Percentiles rank a stretch among this genome's conserved stretches.
Evolutionary conservation across 2,329 filamentous ascomycete species (phyloP).

Genomic region (Cadophora gregata): DNA sequence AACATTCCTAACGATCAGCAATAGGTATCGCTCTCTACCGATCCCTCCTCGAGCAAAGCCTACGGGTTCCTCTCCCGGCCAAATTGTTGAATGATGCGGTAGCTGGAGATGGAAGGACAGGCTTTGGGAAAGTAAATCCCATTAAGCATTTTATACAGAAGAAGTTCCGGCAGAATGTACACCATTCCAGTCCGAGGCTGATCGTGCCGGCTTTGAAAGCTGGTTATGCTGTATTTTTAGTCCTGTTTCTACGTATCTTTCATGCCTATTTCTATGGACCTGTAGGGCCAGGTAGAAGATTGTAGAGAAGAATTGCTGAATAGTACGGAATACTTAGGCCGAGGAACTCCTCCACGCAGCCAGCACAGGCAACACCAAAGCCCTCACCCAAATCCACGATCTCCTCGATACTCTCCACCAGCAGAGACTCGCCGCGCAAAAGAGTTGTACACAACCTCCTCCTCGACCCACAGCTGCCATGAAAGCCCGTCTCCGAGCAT

Average conservation of each 20-base stretch:
- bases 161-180: conserved; percentile 65
- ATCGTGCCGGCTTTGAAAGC: conserved; percentile 66
- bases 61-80: conserved; percentile 57
- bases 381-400: conserved; percentile 41
- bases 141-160: conserved; percentile 64
- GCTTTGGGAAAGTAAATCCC: conserved; percentile 45
- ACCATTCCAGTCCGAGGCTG: conserved; percentile 63
- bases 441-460: conserved; percentile 17
- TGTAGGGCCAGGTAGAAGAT: not conserved
- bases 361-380: conserved; percentile 31
- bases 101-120: not conserved
- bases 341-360: conserved; percentile 41
- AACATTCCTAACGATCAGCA: not conserved
- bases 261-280: not conserved
- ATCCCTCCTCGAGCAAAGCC: conserved; percentile 66
- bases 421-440: conserved; percentile 4
- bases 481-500: conserved; percentile 28
- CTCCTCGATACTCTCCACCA: conserved; percentile 41
- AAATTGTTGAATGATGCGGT: conserved; percentile 44
- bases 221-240: conserved; percentile 65
- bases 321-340: conserved; percentile 29
- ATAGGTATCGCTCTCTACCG: conserved; percentile 74
- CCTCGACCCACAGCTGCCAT: conserved; percentile 29
- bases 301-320: not conserved
- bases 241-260: not conserved